Percentiles rank a stretch among this genome's conserved stretches.
Conservation (phyloP, 2,329 filamentous ascomycete species). For the Exophiala bonariae region DNA sequence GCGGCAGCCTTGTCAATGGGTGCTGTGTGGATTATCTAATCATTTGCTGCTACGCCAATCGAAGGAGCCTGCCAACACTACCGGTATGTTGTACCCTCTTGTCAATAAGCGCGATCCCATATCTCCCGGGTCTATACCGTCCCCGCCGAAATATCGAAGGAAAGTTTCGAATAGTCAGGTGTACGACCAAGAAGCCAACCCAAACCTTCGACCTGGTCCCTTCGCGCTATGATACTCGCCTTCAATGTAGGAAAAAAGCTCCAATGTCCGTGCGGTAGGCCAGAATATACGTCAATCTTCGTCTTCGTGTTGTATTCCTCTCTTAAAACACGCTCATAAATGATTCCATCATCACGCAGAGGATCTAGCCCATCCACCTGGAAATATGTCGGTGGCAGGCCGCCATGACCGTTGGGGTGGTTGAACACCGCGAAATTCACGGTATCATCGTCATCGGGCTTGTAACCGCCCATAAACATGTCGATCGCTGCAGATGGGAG, state of each 20-base stretch:
- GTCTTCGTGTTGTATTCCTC: constrained; percentile 29
- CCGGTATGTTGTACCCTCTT: too few species aligned
- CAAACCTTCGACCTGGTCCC: constrained; percentile 20
- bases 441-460: constrained; percentile 11
- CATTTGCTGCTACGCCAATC: too few species aligned
- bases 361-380: constrained; percentile 15
- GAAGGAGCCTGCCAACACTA: too few species aligned
- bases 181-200: constrained; percentile 17
- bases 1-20: too few species aligned
- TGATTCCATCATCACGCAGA: constrained; percentile 19
- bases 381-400: constrained; percentile 26
- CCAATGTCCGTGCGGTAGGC: constrained; percentile 34
- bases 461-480: constrained; percentile 19
- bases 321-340: constrained; percentile 26
- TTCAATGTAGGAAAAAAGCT: constrained; percentile 24
- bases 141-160: neutral
- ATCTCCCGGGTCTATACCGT: neutral
- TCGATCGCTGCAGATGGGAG: constrained; percentile 33
- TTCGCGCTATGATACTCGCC: constrained; percentile 24
- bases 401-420: constrained; percentile 25
- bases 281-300: constrained; percentile 32
- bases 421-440: constrained; percentile 9
- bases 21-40: too few species aligned
- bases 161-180: constrained; percentile 1
- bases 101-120: too few species aligned